These are phyloP conservation scores for Rosellinia necatrix DNA, from an alignment of 2,329 filamentous ascomycete species.

Conservation along the genomic window DNA sequence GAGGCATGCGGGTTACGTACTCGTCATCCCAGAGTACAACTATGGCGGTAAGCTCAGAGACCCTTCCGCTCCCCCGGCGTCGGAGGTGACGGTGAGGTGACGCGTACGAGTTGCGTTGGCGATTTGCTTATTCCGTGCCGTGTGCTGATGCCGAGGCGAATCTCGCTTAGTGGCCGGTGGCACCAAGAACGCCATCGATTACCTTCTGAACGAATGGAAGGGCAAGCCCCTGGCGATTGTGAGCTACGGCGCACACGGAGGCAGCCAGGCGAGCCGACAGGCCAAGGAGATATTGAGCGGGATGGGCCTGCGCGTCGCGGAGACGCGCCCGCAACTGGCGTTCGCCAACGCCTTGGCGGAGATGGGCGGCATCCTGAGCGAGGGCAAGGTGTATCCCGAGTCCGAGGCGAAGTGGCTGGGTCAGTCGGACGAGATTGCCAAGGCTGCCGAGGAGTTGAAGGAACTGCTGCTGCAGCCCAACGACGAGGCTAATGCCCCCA, in stretches of 20 bases:
- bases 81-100: too few species aligned
- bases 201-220: constrained; percentile 61
- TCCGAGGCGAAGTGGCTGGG: constrained; percentile 33
- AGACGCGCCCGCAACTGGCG: constrained; percentile 39
- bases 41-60: constrained; percentile 42
- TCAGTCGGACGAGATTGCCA: constrained; percentile 25
- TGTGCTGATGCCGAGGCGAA: too few species aligned
- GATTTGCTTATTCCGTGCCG: too few species aligned
- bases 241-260: constrained; percentile 56
- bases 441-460: constrained; percentile 37
- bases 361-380: constrained; percentile 28
- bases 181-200: constrained; percentile 67
- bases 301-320: constrained; percentile 41
- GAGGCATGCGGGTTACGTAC: constrained; percentile 52
- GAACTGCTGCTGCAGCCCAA: constrained; percentile 33
- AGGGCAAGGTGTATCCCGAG: constrained; percentile 32
- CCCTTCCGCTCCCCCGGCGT: too few species aligned
- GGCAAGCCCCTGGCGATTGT: constrained; percentile 59
- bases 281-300: constrained; percentile 36
- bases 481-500: constrained; percentile 16
- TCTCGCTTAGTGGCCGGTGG: constrained; percentile 53
- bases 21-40: constrained; percentile 63
- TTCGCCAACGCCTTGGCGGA: constrained; percentile 35
- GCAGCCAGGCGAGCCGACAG: constrained; percentile 40
- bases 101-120: too few species aligned